Conservation (phyloP, 371 early-diverging fungal genomes). For the Batkoa obscura region DNA sequence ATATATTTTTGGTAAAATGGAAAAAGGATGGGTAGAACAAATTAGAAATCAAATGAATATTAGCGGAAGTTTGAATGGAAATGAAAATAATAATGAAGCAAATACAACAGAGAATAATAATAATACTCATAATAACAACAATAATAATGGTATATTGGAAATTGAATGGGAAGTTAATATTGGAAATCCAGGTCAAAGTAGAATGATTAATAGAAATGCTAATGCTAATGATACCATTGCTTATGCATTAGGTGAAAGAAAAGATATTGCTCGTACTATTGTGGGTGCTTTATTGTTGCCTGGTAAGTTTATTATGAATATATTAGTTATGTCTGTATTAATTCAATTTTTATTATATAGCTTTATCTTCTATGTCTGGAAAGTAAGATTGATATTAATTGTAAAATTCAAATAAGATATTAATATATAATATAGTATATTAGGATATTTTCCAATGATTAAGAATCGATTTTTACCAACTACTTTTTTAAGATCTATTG, state of each 20-base stretch:
- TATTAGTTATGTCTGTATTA: too few relatives aligned
- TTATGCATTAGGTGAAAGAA: not conserved
- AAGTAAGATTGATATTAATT: too few relatives aligned
- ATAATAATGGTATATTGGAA: too few relatives aligned
- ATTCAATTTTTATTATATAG: not conserved
- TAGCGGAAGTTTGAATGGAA: not conserved
- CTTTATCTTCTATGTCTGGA: slow-evolving; percentile 20
- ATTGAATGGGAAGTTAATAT: too few relatives aligned
- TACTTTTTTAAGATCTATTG: slow-evolving; percentile 29
- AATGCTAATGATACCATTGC: not conserved
- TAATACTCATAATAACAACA: too few relatives aligned
- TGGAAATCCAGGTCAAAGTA: not conserved
- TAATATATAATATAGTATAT: slow-evolving; percentile 14
- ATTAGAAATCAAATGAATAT: not conserved
- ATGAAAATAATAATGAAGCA: not conserved
- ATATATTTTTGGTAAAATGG: slow-evolving; percentile 15
- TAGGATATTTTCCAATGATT: slow-evolving; percentile 21
- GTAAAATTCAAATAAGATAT: slow-evolving; percentile 5
- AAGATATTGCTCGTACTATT: not conserved
- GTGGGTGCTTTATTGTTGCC: slow-evolving; percentile 5
- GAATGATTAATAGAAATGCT: not conserved
- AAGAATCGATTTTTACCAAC: slow-evolving; percentile 24
- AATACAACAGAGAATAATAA: not conserved
- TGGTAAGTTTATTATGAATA: not conserved
- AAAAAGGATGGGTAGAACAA: slow-evolving; percentile 13